Conservation (phyloP, 2,329 filamentous ascomycete genomes). For the Fusarium armeniacum region DNA sequence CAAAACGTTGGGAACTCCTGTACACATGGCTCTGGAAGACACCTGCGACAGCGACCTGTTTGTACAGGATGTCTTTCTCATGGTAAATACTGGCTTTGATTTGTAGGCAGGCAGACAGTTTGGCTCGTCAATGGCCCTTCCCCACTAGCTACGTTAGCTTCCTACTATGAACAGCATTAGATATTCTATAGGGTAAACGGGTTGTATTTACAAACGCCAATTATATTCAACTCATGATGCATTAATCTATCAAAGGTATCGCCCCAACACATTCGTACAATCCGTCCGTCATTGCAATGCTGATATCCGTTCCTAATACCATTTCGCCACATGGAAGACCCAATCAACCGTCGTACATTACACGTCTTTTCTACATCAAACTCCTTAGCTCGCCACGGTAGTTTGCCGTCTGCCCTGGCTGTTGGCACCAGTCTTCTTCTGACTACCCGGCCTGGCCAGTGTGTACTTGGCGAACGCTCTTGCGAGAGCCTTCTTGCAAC, state of each 20-base stretch:
- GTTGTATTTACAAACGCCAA: not conserved
- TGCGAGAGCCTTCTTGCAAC: constrained; percentile 95
- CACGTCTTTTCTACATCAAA: not conserved
- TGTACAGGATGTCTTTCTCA: not conserved
- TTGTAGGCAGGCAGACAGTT: not conserved
- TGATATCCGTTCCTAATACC: constrained; percentile 30
- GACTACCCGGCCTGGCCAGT: constrained; percentile 63
- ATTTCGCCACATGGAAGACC: constrained; percentile 35
- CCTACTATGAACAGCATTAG: not conserved
- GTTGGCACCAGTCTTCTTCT: constrained; percentile 44
- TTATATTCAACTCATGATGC: constrained; percentile 27
- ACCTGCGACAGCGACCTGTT: not conserved
- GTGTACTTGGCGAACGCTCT: constrained; percentile 97
- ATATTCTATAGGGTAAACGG: not conserved
- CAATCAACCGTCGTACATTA: constrained; percentile 1
- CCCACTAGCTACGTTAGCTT: not conserved
- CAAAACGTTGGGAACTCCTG: not conserved
- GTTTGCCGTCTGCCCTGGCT: constrained; percentile 50
- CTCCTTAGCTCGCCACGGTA: constrained; percentile 49
- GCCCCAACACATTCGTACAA: constrained; percentile 30
- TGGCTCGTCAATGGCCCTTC: not conserved
- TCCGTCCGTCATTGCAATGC: constrained; percentile 31
- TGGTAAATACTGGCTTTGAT: not conserved
- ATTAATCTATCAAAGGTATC: constrained; percentile 39
- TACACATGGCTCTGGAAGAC: not conserved